A percentile compares a stretch with the other conserved stretches of the same genome.
phyloP scores from a whole-genome alignment of 1,139 yeast species.

The Suhomyces bokatorum region DNA sequence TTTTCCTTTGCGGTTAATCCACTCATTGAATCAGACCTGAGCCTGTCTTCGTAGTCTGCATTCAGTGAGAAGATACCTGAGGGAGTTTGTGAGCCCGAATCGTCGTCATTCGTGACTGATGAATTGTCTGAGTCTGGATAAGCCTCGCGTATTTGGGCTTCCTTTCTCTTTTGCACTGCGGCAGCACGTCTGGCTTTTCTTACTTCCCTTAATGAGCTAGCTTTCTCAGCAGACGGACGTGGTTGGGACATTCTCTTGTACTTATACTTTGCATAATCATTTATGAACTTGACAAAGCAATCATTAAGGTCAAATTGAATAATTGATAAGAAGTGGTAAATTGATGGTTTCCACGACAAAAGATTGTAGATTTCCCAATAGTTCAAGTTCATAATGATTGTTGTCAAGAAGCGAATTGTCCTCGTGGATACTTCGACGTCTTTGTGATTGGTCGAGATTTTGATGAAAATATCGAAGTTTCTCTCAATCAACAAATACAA shows the following conservation, averaged over 20 bases:
- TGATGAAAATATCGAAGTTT: constrained; percentile 43
- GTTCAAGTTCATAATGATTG: constrained; percentile 40
- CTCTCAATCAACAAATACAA: constrained; percentile 39
- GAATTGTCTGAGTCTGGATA: constrained; percentile 11
- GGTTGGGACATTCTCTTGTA: constrained; percentile 22
- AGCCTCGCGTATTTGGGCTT: constrained; percentile 3
- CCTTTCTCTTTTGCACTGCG: constrained; percentile 4
- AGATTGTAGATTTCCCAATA: constrained; percentile 51
- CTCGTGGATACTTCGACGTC: constrained; percentile 36
- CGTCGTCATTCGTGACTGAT: constrained; percentile 13
- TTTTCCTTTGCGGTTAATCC: constrained; percentile 25
- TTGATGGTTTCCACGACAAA: constrained; percentile 46
- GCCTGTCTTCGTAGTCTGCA: constrained; percentile 25
- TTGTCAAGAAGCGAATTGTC: constrained; percentile 42
- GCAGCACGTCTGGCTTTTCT: constrained; percentile 13
- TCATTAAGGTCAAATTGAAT: constrained; percentile 44
- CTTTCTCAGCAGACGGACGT: constrained; percentile 13
- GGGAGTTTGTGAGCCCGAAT: constrained; percentile 14
- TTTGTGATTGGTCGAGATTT: constrained; percentile 33
- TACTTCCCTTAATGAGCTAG: constrained; percentile 16
- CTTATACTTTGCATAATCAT: constrained; percentile 35
- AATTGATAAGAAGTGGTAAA: constrained; percentile 41
- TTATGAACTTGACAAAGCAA: constrained; percentile 38
- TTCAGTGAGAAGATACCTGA: constrained; percentile 13
- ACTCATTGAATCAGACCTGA: constrained; percentile 25